Base-by-base conservation (phyloP, 2,329 filamentous ascomycete genomes). In the Colletotrichum spaethianum region DNA sequence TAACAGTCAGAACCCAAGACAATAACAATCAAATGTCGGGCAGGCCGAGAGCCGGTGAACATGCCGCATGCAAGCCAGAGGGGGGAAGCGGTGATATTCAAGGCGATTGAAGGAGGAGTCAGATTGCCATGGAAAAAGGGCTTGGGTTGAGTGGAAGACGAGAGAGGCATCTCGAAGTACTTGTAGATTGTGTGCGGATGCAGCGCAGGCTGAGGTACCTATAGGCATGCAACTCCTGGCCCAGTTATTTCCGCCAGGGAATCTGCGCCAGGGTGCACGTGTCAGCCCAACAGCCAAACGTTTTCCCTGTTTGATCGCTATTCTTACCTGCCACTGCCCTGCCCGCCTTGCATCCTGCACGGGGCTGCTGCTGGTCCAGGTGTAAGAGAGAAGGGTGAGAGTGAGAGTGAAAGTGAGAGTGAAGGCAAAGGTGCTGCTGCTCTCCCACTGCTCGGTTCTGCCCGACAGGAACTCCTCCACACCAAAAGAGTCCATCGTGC, bases 201-300 rank as follows among this genome's bases (percentile, higher is more conserved):
- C 2, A 28, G n/a, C 31, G 1, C 16, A 23, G 26, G 1, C 18
- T 1, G 12, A 44, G 28, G 36, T 31, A 42, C 48, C 38, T 53
- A 48, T 9, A 20, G 31, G 31, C 42, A 62, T 5, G n/a, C 20
- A 36, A n/a, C n/a, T n/a, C 20, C 31, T 23, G 59, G 31, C 60
- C 60, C 59, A 56, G 23, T 57, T 64, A 48, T 67, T 40, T 46
- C 42, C 63, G 55, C 7, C 36, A 66, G 60, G 67, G 40, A 71
- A 66, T 55, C 65, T 72, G 63, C 61, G 67, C 67, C 67, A 52
- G 70, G 70, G 64, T 74, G 66, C 70, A 74, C 73, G 73, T 74
- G 73, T 74, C 73, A 74, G 57, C 65, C 63, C 62, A 63, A 44
- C 28, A 73, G 59, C 65, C 70, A 70, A 70, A 74, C 73, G 53